Conservation (phyloP, 345 rosid species). For the Trapa incisa region DNA sequence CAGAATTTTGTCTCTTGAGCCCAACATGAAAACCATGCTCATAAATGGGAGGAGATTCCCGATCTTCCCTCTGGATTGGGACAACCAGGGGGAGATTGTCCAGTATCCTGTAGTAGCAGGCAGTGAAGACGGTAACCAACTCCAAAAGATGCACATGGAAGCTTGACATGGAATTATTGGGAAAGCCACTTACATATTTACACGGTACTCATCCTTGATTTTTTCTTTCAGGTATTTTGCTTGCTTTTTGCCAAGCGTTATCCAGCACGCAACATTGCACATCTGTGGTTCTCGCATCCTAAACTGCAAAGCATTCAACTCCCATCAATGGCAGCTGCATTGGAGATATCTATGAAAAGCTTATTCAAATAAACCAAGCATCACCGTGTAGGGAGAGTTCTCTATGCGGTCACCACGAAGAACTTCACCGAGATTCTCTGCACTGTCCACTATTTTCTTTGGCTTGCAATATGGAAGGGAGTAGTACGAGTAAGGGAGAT, state of each 20-base stretch:
- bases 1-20: constrained; percentile 74
- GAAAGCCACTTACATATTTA: constrained; percentile 55
- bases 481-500: constrained; percentile 79
- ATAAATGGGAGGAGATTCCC: constrained; percentile 50
- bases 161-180: constrained; percentile 2
- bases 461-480: constrained; percentile 68
- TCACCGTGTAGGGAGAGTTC: constrained; percentile 69
- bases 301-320: constrained; percentile 38
- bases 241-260: constrained; percentile 42
- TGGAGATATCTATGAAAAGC: background rate
- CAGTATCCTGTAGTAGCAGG: constrained; percentile 57
- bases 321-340: constrained; percentile 9
- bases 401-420: constrained; percentile 95
- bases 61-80: constrained; percentile 58
- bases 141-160: background rate
- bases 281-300: constrained; percentile 83
- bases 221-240: constrained; percentile 68
- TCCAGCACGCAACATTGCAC: constrained; percentile 53
- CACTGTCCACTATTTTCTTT: constrained; percentile 64
- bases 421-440: constrained; percentile 96
- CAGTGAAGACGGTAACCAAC: constrained; percentile 15
- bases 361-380: constrained; percentile 9
- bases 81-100: constrained; percentile 94
- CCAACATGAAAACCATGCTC: constrained; percentile 91
- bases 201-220: constrained; percentile 82